Evolutionary conservation across 345 rosid species (phyloP), one percentile per base, ranked within the genome.

Genomic region (Durio zibethinus): DNA sequence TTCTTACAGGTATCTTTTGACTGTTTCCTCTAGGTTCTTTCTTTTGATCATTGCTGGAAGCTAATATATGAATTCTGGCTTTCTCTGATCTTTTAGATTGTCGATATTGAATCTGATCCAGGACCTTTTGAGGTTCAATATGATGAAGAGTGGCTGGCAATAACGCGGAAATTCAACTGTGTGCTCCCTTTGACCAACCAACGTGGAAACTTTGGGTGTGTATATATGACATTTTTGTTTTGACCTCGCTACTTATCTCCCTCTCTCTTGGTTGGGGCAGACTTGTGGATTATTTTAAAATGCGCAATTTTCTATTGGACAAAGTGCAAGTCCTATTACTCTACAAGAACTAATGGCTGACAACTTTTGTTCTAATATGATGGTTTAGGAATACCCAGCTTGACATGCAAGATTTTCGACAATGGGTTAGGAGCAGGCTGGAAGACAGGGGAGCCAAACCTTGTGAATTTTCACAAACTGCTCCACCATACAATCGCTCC

Each of bases 61-160:
- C 84, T 84, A 73, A 60, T 80, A 12, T 48, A 43, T 36, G n/a
- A 40, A 65, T 76, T 73, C 2, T 66, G 79, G 16, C 42, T 29
- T 71, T 71, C 57, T 25, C 50, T 79, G 61, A 64, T 63, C 43
- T 76, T 76, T 66, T 80, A 93, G 98, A 84, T 96, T 78, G 78
- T 93, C 80, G 97, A 92, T 63, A 78, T 96, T 63, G 97, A 96
- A 72, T 91, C 94, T 29, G 94, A 79, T 77, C 91, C 93, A 62
- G 97, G 94, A 76, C 94, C 93, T 40, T 86, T 80, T 69, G 91
- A 91, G 81, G 72, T 96, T 82, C 85, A 86, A 64, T 93, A 91
- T 66, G 99, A 93, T 38, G 97, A 92, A 85, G 98, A 96, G 78
- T 96, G 98, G 97, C 84, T 91, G 18, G 90, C 93, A 33, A 84